phyloP scores from a whole-genome alignment of 192 early-diverging fungal species.

The Gigaspora rosea region DNA sequence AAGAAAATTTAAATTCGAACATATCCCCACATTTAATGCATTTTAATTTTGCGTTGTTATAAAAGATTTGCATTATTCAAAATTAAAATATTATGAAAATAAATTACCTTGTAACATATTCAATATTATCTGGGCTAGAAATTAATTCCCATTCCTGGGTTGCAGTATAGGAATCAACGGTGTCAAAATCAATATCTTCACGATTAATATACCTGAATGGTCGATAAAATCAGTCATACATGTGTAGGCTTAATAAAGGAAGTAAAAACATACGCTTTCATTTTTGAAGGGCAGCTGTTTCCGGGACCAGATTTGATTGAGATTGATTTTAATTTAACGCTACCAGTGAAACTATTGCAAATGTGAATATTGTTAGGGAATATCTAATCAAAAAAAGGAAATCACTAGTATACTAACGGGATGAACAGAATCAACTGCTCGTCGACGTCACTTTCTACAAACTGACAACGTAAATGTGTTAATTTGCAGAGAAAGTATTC shows the following conservation, averaged over 20 bases:
- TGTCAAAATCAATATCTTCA: conserved; percentile 91
- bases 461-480: conserved; percentile 36
- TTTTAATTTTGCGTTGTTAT: too few species aligned
- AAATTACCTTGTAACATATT: conserved; percentile 59
- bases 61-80: too few species aligned
- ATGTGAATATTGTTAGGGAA: neutral
- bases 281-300: conserved; percentile 59
- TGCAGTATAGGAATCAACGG: conserved; percentile 62
- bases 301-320: conserved; percentile 67
- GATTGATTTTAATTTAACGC: conserved; percentile 90
- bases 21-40: too few species aligned
- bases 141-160: conserved; percentile 87
- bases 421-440: conserved; percentile 88
- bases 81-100: neutral
- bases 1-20: too few species aligned
- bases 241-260: neutral
- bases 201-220: conserved; percentile 77
- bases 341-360: conserved; percentile 73
- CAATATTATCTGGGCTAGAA: conserved; percentile 55
- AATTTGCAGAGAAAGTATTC: neutral
- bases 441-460: conserved; percentile 83
- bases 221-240: neutral
- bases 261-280: conserved; percentile 70
- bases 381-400: neutral
- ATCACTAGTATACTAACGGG: conserved; percentile 58